Evolutionary conservation across 78 protist genomes (phyloP), one percentile per base, ranked within the genome.

Genomic region (Polysphondylium violaceum): DNA sequence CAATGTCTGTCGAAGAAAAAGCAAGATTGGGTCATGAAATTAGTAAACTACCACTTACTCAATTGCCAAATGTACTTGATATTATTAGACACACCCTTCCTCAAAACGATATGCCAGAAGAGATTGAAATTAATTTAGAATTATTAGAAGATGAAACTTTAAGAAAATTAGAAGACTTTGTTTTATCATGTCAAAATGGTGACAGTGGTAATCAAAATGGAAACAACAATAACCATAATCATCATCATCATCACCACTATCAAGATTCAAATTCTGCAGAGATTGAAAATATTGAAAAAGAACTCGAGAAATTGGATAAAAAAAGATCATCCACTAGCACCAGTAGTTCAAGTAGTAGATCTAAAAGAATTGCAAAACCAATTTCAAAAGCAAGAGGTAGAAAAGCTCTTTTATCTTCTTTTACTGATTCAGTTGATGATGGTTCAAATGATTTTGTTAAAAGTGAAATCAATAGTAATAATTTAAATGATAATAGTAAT

Each of bases 61-160:
- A 50, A 9, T 36, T 88, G 14, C 83, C 76, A 31, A 17, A 35
- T 4, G 21, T 88, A 21, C 76, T 88, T 27, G 76, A 74, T 21
- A 65, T 88, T 27, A 76, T 88, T 41, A 36, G 41, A 21, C 86
- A 74, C 17, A 75, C 76, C 21, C 60, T 76, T 16, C 63, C 64
- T 9, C 58, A 61, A 12, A 51, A 64, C 25, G 33, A 71, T n/a
- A 69, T 85, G 25, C 55, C 43, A 0, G 86, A 77, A 29, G 94
- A 88, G 56, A 78, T 88, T 36, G 87, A 65, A n/a, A 88, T 88
- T 33, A 78, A 88, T 50, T 71, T 88, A 23, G 86, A 75, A 25
- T 61, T n/a, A n/a, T 43, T 88, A 8, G 87, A 88, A 19, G 72
- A 56, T 17, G 75, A 25, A n/a, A 76, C 76, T 1, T 31, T 88